These are phyloP conservation scores for Penicillium capsulatum DNA, from an alignment of 2,329 filamentous ascomycete species.

Conservation along the genomic window DNA sequence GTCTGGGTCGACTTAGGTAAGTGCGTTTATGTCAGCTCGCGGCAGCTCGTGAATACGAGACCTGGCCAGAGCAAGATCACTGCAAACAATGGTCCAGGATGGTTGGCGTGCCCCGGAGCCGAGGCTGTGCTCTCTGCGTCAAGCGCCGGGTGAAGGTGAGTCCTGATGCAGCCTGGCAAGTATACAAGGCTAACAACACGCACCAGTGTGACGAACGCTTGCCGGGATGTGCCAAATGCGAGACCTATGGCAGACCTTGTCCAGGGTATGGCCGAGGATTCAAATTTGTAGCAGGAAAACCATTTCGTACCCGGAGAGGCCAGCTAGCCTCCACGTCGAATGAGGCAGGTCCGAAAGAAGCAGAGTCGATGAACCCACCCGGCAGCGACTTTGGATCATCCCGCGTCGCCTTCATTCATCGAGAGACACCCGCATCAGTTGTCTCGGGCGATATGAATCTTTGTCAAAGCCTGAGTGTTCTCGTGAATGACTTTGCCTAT, in stretches of 20 bases:
- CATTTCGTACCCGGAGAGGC: conserved; percentile 20
- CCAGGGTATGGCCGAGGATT: conserved; percentile 34
- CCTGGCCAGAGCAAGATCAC: background rate
- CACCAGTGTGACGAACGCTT: conserved; percentile 33
- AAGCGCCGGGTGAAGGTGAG: conserved; percentile 28
- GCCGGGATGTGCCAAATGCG: conserved; percentile 32
- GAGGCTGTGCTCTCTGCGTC: conserved; percentile 26
- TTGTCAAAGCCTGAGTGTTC: conserved; percentile 18
- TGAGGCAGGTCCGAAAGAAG: background rate
- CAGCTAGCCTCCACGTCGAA: conserved; percentile 1
- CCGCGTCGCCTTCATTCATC: conserved; percentile 1
- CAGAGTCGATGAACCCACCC: background rate
- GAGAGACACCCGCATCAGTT: conserved; percentile 2
- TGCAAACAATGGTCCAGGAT: conserved; percentile 14
- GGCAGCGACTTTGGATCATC: background rate
- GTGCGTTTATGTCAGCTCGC: conserved; percentile 11
- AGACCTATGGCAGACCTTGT: conserved; percentile 31
- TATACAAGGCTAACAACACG: too few relatives aligned
- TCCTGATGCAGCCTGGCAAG: background rate
- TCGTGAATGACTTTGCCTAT: conserved; percentile 24
- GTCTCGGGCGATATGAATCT: conserved; percentile 18
- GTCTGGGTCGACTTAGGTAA: too few relatives aligned
- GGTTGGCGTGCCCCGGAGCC: conserved; percentile 25
- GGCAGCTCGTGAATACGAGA: conserved; percentile 3
- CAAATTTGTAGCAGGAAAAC: conserved; percentile 34